Conservation (phyloP, 371 early-diverging fungal species). For the Actinomucor elegans region DNA sequence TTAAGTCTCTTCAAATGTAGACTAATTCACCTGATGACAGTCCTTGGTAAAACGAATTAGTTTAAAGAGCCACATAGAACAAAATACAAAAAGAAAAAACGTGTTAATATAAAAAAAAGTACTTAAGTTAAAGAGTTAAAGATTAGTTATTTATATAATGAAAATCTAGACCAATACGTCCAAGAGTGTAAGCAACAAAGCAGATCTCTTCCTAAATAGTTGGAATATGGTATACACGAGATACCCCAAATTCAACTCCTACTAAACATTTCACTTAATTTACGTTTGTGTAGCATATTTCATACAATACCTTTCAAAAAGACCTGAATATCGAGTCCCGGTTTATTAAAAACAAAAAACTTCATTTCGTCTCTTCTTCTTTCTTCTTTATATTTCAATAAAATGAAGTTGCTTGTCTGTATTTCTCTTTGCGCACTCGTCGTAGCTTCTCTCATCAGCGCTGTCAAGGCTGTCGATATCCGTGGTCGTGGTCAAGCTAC, state of each 20-base stretch:
- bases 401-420: slow-evolving; percentile 22
- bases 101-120: too few species aligned
- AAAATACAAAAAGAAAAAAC: too few species aligned
- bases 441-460: slow-evolving; percentile 16
- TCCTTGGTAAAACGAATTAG: too few species aligned
- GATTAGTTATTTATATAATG: too few species aligned
- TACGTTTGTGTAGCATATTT: slow-evolving; percentile 25
- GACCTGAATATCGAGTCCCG: too few species aligned
- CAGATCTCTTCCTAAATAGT: slow-evolving; percentile 7
- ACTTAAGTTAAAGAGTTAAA: too few species aligned
- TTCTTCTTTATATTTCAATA: slow-evolving; percentile 7
- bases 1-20: too few species aligned
- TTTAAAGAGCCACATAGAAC: too few species aligned
- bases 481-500: slow-evolving; percentile 39
- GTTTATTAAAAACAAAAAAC: too few species aligned
- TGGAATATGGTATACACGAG: slow-evolving; percentile 9
- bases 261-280: slow-evolving; percentile 27
- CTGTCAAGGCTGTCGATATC: slow-evolving; percentile 17
- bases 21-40: too few species aligned
- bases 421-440: slow-evolving; percentile 19
- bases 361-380: slow-evolving; percentile 8
- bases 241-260: slow-evolving; percentile 20
- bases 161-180: slow-evolving; percentile 1
- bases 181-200: not conserved
- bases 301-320: too few species aligned